phyloP scores from a whole-genome alignment of 495 filamentous ascomycete genomes.

The Penicillium roqueforti region DNA sequence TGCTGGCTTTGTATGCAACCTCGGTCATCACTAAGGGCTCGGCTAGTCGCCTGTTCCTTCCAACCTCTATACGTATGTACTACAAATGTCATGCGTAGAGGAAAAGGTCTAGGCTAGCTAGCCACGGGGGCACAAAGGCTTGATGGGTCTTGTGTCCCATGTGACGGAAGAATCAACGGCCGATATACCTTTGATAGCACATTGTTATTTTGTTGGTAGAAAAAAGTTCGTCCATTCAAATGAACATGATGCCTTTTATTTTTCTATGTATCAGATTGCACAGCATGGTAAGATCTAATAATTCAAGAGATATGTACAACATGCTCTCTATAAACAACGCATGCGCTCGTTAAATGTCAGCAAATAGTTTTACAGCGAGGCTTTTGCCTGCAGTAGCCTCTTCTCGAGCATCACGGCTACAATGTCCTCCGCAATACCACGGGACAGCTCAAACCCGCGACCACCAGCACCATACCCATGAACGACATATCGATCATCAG shows the following conservation, averaged over 20 bases:
- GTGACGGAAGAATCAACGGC: constrained; percentile 28
- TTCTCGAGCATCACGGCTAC: constrained; percentile 28
- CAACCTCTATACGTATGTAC: constrained; percentile 8
- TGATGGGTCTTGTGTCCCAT: constrained; percentile 21
- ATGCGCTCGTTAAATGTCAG: not conserved
- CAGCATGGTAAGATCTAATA: not conserved
- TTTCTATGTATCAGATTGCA: not conserved
- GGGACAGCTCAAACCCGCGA: constrained; percentile 50
- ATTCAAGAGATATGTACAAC: not conserved
- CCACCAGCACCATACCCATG: constrained; percentile 64
- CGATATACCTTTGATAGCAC: constrained; percentile 32
- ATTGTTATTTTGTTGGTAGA: constrained; percentile 30
- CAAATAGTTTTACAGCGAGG: constrained; percentile 21
- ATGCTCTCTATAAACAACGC: not conserved
- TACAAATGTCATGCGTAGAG: constrained; percentile 11
- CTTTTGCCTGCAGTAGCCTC: constrained; percentile 26
- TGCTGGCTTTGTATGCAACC: constrained; percentile 15
- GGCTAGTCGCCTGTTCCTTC: constrained; percentile 7
- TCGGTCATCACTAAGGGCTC: constrained; percentile 14
- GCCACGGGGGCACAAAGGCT: constrained; percentile 14
- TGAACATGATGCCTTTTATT: constrained; percentile 12
- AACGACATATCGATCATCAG: constrained; percentile 35
- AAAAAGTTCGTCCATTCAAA: constrained; percentile 33
- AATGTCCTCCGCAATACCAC: constrained; percentile 41
- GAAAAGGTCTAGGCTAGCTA: constrained; percentile 9